Evolutionary conservation across 805 yeast genomes (phyloP), one percentile per base, ranked within the genome.

Genomic region (Wickerhamiella cacticola): DNA sequence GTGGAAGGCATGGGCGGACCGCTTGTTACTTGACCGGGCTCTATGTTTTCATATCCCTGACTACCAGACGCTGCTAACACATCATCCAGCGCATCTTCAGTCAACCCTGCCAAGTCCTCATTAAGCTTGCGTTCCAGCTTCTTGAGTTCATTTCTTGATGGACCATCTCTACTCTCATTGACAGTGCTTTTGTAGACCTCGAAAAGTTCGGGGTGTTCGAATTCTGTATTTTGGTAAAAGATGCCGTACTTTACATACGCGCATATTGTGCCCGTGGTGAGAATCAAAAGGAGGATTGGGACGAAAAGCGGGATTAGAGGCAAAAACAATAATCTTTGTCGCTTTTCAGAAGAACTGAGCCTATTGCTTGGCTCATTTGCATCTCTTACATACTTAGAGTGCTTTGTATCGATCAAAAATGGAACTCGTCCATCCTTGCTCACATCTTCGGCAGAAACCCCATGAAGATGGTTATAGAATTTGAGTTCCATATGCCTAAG

Each of bases 401-500:
- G 39, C 10, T 25, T 38, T 57, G 59, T 51, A 40, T 61, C 56
- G 16, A 63, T 52, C 19, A 61, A 7, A 18, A 41, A 38, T 19
- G 55, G 52, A 3, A 29, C 16, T 5, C 29, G 10, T 18, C 48
- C 47, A 22, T 28, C 38, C 18, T 35, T n/a, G 26, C 28, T 29
- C 13, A 28, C 47, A 6, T 24, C 39, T 16, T 44, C 48, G 36
- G 31, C 24, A 16, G 33, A n/a, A 15, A 12, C 25, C 25, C 41
- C 48, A 18, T 49, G 31, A 3, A 35, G 76, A 15, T 36, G 35
- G 72, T 57, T 41, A 15, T 46, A 49, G 45, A 68, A 70, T 5
- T 68, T 65, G 29, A 55, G 49, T 69, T 71, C 45, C 74, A 60
- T 16, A 59, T 58, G 42, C 71, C 72, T 72, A 75, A 73, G 42